These are phyloP conservation scores for Apocynum venetum DNA, from an alignment of 257 asterid species.

Conservation along the genomic window DNA sequence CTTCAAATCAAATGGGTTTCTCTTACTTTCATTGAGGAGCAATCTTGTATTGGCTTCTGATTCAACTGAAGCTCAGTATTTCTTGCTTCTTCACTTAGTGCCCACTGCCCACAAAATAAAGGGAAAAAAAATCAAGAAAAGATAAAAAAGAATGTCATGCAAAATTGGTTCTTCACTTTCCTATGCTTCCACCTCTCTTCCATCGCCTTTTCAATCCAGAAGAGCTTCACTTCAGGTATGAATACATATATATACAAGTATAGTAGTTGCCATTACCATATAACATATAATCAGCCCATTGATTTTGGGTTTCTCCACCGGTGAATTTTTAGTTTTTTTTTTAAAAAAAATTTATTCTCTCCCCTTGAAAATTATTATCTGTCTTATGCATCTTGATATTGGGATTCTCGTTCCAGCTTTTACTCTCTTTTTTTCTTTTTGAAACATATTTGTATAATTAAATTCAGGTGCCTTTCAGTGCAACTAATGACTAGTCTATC, in stretches of 20 bases:
- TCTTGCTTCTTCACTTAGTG: background rate
- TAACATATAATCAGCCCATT: background rate
- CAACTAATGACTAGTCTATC: background rate
- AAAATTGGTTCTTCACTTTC: slow-evolving; percentile 46
- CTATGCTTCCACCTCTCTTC: slow-evolving; percentile 33
- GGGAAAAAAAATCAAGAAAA: slow-evolving; percentile 5
- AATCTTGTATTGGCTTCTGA: slow-evolving; percentile 2
- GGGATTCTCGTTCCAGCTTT: background rate
- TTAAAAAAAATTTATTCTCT: background rate
- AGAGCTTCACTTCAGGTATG: slow-evolving; percentile 35
- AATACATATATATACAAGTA: background rate
- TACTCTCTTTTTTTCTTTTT: background rate
- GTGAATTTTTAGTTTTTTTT: background rate
- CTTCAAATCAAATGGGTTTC: slow-evolving; percentile 9
- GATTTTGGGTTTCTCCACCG: background rate
- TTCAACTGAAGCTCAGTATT: background rate
- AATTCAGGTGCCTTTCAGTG: background rate
- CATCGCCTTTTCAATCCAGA: slow-evolving; percentile 41
- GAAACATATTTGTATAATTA: background rate
- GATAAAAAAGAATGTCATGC: slow-evolving; percentile 37
- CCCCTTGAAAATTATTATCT: background rate
- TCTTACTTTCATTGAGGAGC: background rate
- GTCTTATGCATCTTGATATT: background rate
- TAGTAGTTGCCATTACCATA: background rate
- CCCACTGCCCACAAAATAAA: background rate